These are phyloP conservation scores for Gynandropsis gynandra DNA, from an alignment of 345 rosid species.

Conservation along the genomic window DNA sequence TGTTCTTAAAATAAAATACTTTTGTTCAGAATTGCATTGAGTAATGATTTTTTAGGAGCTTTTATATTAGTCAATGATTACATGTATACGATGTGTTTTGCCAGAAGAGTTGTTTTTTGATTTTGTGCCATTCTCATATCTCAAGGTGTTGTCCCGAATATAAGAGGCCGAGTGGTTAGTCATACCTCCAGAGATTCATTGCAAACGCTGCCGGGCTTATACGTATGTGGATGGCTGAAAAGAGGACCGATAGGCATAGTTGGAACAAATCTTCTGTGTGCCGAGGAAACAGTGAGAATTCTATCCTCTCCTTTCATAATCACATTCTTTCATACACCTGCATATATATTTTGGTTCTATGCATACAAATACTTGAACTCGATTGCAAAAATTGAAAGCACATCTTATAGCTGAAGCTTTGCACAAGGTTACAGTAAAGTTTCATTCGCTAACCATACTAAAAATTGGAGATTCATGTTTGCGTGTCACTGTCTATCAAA, in stretches of 20 bases:
- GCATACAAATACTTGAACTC: neutral
- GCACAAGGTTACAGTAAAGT: neutral
- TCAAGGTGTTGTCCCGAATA: conserved; percentile 72
- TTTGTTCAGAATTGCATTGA: neutral
- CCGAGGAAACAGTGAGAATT: conserved; percentile 79
- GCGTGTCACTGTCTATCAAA: too few species aligned
- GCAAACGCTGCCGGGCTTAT: conserved; percentile 53
- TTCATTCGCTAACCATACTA: neutral
- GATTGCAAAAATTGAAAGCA: neutral
- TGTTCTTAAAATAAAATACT: neutral
- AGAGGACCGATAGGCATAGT: conserved; percentile 92
- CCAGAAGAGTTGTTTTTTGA: neutral
- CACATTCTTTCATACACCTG: neutral
- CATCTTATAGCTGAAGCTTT: neutral
- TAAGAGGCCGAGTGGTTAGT: conserved; percentile 57
- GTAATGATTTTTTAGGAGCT: too few species aligned
- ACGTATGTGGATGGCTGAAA: conserved; percentile 94
- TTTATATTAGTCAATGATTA: too few species aligned
- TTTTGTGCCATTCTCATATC: conserved; percentile 9
- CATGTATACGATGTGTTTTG: neutral
- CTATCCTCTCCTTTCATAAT: conserved; percentile 9
- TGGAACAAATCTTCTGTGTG: conserved; percentile 82
- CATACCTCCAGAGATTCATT: conserved; percentile 34
- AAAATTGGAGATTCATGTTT: conserved; percentile 4
- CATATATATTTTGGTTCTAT: neutral